Base-by-base conservation (phyloP, 257 asterid genomes). In the Salvia rosmarinus region DNA sequence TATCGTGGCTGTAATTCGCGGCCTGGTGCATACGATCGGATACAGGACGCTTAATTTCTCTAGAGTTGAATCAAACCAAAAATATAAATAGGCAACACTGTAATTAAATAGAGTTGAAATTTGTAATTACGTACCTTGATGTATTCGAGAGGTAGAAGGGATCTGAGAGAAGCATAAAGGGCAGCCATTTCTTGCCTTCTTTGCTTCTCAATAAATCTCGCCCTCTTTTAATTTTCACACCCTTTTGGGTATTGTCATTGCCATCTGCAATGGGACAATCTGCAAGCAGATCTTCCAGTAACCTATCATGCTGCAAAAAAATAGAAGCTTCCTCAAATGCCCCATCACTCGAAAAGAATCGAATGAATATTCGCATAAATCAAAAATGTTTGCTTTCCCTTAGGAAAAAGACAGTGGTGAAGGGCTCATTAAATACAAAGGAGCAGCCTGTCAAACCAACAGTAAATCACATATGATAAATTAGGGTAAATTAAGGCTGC, bases 101-200 rank as follows among this genome's bases (percentile, higher is more conserved):
- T 5, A 8, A 32, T n/a, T 39, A 42, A 19, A 10, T 34, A 34
- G 39, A 8, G 39, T 34, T 34, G 7, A 4, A 34, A 34, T 34
- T n/a, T n/a, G n/a, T n/a, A n/a, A n/a, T 5, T 5, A 34, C 10
- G 7, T 0, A 37, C 95, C 92, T 84, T 87, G 65, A 87, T 70
- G 56, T 71, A 84, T 60, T 87, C 82, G 28, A 67, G 64, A 42
- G 90, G 95, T 63, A 87, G 87, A 44, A 81, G 82, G 64, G 87
- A 70, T 64, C 85, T 76, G 20, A 89, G 92, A 0, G 89, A 77
- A 10, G 78, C 76, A 30, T 78, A 70, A n/a, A 87, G 88, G 42
- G 21, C 49, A 1, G 92, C 35, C 92, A 87, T 85, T 77, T 85
- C 89, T 82, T 79, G 80, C 76, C 90, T 80, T 57, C 92, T 84